These are phyloP conservation scores for Purpureocillium takamizusanense DNA, from an alignment of 2,329 filamentous ascomycete genomes.

Conservation along the genomic window DNA sequence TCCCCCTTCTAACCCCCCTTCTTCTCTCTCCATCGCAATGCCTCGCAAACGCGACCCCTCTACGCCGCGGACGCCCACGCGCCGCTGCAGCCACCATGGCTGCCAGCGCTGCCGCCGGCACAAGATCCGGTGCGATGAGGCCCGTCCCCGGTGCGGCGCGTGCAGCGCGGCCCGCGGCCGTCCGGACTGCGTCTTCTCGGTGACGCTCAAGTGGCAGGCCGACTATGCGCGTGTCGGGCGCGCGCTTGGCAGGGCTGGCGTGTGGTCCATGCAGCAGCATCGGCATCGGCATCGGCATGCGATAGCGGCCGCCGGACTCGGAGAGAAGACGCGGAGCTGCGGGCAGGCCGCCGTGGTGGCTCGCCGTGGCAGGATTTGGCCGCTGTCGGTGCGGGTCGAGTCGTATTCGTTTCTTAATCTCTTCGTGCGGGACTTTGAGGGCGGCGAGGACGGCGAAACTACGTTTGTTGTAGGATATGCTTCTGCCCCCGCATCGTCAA, in stretches of 20 bases:
- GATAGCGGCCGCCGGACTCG: no score
- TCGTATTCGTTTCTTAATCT: background rate
- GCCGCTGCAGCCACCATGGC: slow-evolving; percentile 13
- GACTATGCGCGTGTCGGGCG: slow-evolving; percentile 15
- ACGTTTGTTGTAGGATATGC: no score
- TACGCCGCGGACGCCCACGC: slow-evolving; percentile 4
- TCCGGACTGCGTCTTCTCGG: slow-evolving; percentile 6
- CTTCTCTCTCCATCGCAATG: no score
- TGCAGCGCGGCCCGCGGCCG: slow-evolving; percentile 10
- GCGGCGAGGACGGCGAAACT: background rate
- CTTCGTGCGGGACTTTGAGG: background rate
- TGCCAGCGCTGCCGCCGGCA: slow-evolving; percentile 14
- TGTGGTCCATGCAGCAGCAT: slow-evolving; percentile 14
- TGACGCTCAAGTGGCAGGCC: slow-evolving; percentile 16
- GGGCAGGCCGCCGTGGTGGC: no score
- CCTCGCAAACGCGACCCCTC: slow-evolving; percentile 3
- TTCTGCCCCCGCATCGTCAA: background rate
- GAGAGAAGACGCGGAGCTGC: no score
- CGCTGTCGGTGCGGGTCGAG: background rate
- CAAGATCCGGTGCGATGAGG: slow-evolving; percentile 14
- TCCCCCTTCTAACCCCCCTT: no score
- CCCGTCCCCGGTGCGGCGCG: slow-evolving; percentile 10
- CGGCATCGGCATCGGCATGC: background rate
- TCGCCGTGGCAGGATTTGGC: background rate
- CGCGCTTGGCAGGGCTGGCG: slow-evolving; percentile 19